Base-by-base conservation (phyloP, 179 eudicot species). In the Silene vulgaris region DNA sequence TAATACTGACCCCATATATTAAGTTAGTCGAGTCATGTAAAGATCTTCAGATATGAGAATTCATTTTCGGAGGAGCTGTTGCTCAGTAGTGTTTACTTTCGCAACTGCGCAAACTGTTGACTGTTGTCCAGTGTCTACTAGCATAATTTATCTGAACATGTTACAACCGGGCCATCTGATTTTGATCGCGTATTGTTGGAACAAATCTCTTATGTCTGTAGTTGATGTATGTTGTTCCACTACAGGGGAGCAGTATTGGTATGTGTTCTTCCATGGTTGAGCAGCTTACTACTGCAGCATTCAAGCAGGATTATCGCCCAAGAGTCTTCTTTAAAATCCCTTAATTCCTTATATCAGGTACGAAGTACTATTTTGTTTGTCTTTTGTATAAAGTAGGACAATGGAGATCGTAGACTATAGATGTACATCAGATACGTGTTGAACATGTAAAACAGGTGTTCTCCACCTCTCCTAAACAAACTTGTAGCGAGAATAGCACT, bases 261-360 rank as follows among this genome's bases (percentile, higher is more conserved):
- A 71, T 84, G 91, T 83, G 84, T 87, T 40, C 85, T 90, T 79
- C 92, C 97, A 62, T 92, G 97, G 97, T 87, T 92, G 35, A 85
- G 86, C 77, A 92, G 92, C 82, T 82, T 92, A 76, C 87, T 92
- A 76, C 92, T 92, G 75, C 92, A 88, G 77, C 97, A 90, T 83
- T 84, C 94, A n/a, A 87, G 91, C 80, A 81, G 82, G 70, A 88
- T 92, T 62, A 83, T 89, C 84, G 89, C 96, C 62, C 96, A 90
- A 69, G 94, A 90, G 69, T 86, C 94, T 70, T 92, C 97, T 65
- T 80, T 92, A 73, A 74, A 81, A 67, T 85, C 90, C 67, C 89
- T 92, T 67, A 92, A 89, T 80, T 84, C 94, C 40, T 75, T 92
- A 48, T 90, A 87, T 81, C 96, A 90, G 92, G 96, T 89, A 52